These are phyloP conservation scores for Sherardia arvensis DNA, from an alignment of 257 asterid species.

Conservation along the genomic window DNA sequence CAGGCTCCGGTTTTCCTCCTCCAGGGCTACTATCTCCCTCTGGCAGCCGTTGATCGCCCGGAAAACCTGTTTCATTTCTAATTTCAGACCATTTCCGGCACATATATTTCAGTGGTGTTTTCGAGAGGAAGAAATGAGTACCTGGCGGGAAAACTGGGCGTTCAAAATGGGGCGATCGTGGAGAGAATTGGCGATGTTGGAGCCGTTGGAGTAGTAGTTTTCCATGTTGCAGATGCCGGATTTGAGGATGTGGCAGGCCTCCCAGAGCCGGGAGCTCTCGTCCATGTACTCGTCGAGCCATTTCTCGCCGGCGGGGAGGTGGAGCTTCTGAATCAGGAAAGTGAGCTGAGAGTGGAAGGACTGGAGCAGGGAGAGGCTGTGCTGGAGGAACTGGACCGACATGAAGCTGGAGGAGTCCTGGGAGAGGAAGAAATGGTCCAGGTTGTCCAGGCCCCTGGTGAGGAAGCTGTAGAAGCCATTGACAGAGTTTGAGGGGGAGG, in stretches of 20 bases:
- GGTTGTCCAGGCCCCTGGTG: constrained; percentile 42
- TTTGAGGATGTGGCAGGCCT: constrained; percentile 50
- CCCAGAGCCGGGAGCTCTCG: constrained; percentile 74
- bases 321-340: constrained; percentile 37
- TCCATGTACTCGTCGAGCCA: constrained; percentile 84
- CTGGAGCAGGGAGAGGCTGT: constrained; percentile 45
- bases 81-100: too few relatives aligned
- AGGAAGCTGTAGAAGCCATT: constrained; percentile 54
- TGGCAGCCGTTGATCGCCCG: constrained; percentile 55
- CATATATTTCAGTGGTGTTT: neutral
- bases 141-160: constrained; percentile 67
- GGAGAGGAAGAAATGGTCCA: constrained; percentile 42
- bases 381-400: constrained; percentile 49
- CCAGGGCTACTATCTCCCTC: constrained; percentile 46
- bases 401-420: constrained; percentile 32
- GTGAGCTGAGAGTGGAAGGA: constrained; percentile 58
- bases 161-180: constrained; percentile 32
- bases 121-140: too few relatives aligned
- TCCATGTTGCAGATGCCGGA: constrained; percentile 49
- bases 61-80: constrained; percentile 33
- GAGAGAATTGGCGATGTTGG: constrained; percentile 36
- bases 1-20: constrained; percentile 51
- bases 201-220: constrained; percentile 35
- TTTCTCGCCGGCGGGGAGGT: constrained; percentile 59
- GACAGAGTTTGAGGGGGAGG: constrained; percentile 45